phyloP scores from a whole-genome alignment of 164 flowering plant species.

The Umbilicus rupestris region DNA sequence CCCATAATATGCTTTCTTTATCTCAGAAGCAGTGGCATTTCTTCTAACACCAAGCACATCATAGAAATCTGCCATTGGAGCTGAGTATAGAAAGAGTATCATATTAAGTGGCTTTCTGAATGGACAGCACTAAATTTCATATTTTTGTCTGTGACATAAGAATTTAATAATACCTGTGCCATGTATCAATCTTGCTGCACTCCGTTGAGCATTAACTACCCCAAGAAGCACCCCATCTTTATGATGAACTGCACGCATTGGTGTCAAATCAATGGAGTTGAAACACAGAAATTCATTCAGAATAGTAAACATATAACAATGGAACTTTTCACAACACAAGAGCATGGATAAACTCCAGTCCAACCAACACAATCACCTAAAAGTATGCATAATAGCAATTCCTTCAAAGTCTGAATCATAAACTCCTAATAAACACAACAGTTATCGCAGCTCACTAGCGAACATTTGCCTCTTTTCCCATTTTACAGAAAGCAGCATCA shows the following conservation, averaged over 20 bases:
- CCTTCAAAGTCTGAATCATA: too few relatives aligned
- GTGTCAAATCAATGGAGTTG: background rate
- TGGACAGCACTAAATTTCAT: background rate
- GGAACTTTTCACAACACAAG: background rate
- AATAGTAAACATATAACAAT: background rate
- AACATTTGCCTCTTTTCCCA: too few relatives aligned
- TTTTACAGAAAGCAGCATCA: too few relatives aligned
- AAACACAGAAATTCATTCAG: background rate
- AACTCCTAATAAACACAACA: too few relatives aligned
- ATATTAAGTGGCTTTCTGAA: background rate
- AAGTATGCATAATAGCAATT: too few relatives aligned
- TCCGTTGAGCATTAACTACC: background rate
- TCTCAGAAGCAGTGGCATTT: conserved; percentile 10
- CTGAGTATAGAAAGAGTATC: background rate
- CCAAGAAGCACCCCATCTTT: background rate
- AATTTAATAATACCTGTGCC: background rate
- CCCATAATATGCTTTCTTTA: conserved; percentile 11
- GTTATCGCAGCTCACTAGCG: too few relatives aligned
- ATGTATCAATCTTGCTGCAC: conserved; percentile 5
- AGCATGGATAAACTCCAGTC: background rate
- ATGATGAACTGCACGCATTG: background rate
- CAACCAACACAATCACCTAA: background rate
- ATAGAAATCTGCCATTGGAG: conserved; percentile 5
- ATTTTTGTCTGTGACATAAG: background rate
- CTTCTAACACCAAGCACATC: conserved; percentile 12